Evolutionary conservation across 2,329 filamentous ascomycete genomes (phyloP), one percentile per base, ranked within the genome.

Genomic region (Fusarium chlamydosporum): DNA sequence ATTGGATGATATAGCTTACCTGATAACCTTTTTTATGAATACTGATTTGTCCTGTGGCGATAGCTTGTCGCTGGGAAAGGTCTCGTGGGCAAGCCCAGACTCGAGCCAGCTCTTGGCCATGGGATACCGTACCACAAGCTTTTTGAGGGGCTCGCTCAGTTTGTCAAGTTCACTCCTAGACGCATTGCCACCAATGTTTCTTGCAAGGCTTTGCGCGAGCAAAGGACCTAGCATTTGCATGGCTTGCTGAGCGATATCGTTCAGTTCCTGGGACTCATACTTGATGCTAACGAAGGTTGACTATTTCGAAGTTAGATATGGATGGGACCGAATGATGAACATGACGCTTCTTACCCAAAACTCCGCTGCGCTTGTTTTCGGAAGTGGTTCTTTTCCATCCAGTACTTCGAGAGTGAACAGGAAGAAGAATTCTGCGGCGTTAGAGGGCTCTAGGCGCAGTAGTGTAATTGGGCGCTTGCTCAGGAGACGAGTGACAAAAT

Each of bases 121-220:
- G 1, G 84, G 80, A 60, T 90, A 84, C 34, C 85, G 81, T 37
- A 82, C 82, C 2, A 91, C 82, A 23, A 94, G 81, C 74, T 89
- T 92, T 79, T 91, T 92, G 6, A 94, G 80, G 3, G 91, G 91
- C 61, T 92, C 90, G 56, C 86, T 86, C 7, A 94, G 79, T 70
- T 86, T 89, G 71, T 93, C 91, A 0, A 94, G 81, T 73, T 94
- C 91, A 69, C 89, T 92, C 38, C 92, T 86, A 3, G 88, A 85
- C 6, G 89, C 91, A 56, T 86, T 86, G 2, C 92, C 92, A 7
- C 88, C 87, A 35, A 93, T 84, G 61, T 92, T 92, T 60, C 85
- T 83, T 3, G 91, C 81, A 26, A 93, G 79, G 0, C 86, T 85
- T 57, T 84, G 82, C 6, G 85, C 80, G n/a, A 93, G 77, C 18